Percentiles rank a stretch among this genome's conserved stretches.
Conservation (phyloP, 1,284 basidiomycete genomes). For the Amylostereum areolatum region DNA sequence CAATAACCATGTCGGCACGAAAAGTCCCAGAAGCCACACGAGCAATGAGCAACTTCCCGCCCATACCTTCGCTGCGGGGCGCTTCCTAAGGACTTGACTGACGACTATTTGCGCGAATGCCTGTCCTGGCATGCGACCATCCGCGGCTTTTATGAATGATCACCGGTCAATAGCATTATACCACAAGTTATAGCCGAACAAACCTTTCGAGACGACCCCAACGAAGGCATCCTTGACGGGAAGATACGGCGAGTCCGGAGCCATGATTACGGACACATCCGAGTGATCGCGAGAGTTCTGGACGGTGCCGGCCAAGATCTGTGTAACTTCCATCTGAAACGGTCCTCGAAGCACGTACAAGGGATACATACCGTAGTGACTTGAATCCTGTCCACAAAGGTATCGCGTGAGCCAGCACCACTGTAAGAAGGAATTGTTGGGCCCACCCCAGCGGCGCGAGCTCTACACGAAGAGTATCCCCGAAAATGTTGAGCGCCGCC, state of each 20-base stretch:
- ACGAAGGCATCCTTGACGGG: background rate
- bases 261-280: background rate
- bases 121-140: background rate
- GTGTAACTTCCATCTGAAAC: too few species aligned
- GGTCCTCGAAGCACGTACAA: background rate
- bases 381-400: background rate
- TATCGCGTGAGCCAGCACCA: background rate
- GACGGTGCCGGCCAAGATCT: background rate
- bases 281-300: background rate
- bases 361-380: background rate
- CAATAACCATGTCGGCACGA: background rate
- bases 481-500: constrained; percentile 21
- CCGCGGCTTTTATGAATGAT: background rate
- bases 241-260: background rate
- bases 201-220: background rate
- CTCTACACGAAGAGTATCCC: constrained; percentile 24
- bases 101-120: background rate
- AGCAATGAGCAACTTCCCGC: background rate
- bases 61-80: background rate
- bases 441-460: constrained; percentile 17
- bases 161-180: background rate
- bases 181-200: background rate
- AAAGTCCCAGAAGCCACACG: background rate
- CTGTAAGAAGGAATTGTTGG: background rate
- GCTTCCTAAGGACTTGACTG: background rate